Base-by-base conservation (phyloP, 352 stramenopile genomes). In the Paralagenidium karlingii region DNA sequence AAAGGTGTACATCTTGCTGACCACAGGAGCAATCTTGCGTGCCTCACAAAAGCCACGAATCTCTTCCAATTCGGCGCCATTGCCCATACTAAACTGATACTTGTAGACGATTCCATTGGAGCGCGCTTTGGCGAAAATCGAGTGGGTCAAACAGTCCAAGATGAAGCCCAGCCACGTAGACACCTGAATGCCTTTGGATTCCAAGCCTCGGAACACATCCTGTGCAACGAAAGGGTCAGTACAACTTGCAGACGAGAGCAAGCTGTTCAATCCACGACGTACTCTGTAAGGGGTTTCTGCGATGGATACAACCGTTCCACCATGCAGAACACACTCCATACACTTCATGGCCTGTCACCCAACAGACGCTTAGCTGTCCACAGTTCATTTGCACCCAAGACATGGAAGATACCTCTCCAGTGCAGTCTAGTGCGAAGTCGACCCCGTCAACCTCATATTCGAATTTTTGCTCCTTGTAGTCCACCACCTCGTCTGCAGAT, bases 351-450 rank as follows among this genome's bases (percentile, higher is more conserved):
- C 49, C 68, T 82, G 34, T 8, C 39, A 12, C 9, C 18, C n/a
- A n/a, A n/a, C n/a, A n/a, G n/a, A n/a, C n/a, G n/a, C 24, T 20
- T 15, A 45, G 13, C 24, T 53, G 27, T 21, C 7, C 19, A 8
- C 11, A 42, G 16, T 6, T 39, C 12, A 20, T 12, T 20, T n/a
- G n/a, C n/a, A n/a, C n/a, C n/a, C n/a, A n/a, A n/a, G n/a, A n/a
- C n/a, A n/a, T n/a, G n/a, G n/a, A n/a, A 13, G 41, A 3, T 60
- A 82, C 73, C 58, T 89, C 75, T 36, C 50, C 65, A 1, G 75
- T 86, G 55, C 67, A 83, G 43, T 89, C 75, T 19, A 89, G 37
- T 21, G 71, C 69, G 39, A 82, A 82, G 45, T 89, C 75, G 44
- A 79, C 84, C 38, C 84, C 75, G 25, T 55, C 56, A 15, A 85